Base-by-base conservation (phyloP, 371 early-diverging fungal species). In the Fennellomyces sp. region DNA sequence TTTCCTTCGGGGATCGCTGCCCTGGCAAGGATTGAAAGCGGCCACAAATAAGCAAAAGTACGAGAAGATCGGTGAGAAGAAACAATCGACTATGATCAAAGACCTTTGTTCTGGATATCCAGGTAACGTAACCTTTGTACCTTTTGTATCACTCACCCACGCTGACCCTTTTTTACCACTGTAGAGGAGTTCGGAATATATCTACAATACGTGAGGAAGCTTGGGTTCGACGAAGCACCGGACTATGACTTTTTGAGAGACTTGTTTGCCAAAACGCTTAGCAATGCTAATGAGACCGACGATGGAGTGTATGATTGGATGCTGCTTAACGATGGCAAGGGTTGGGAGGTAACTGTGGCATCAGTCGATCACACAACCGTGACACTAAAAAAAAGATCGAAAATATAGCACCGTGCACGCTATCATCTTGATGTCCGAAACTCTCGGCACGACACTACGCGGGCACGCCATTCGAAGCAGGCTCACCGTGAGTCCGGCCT, bases 11-110 rank as follows among this genome's bases (percentile, higher is more conserved):
- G 99, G 99, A 11, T 87, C 90, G n/a, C 80, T 99, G 35, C 99
- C 99, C 6, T 99, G 99, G 99, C 99, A 99, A 77, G 97, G 97
- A 4, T 79, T 99, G 17, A 97, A 97, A 81, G 99, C 98, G 4
- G 97, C 95, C 26, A 97, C 95, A 54, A 99, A 99, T 86, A 92
- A 94, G 73, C 98, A 99, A 82, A 99, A 99, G 73, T 99, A 97
- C 73, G 97, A 98, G 69, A 93, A 93, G 68, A 99, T 99, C 69
- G 95, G 96, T 17, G 96, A 99, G 70, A 96, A 94, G 87, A 99
- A 99, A 79, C 94, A 96, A 72, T 87, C 88, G 23, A 94, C 94
- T 0, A 78, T 86, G n/a, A 86, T 96, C 65, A 91, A 91, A 71
- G 98, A 97, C 63, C 81, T 98, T n/a, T 95, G 95, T 66, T 91